Conservation (phyloP, 768 basidiomycete species). For the Leccinum imitatum region DNA sequence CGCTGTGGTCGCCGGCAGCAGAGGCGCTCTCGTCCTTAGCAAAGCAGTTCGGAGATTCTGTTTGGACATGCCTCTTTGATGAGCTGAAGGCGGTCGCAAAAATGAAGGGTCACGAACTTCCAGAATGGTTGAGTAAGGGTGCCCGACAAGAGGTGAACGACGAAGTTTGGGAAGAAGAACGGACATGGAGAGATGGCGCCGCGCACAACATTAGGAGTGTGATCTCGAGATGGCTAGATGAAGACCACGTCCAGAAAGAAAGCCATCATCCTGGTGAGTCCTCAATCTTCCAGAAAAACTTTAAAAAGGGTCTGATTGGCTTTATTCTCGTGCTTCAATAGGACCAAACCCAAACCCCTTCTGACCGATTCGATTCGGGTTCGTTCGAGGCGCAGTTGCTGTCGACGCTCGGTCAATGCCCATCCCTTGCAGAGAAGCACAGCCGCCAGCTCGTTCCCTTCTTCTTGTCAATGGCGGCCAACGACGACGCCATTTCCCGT, state of each 20-base stretch:
- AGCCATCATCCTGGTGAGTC: slow-evolving; percentile 37
- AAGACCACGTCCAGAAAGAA: slow-evolving; percentile 23
- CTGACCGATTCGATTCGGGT: slow-evolving; percentile 65
- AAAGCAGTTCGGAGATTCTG: slow-evolving; percentile 58
- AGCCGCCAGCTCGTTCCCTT: slow-evolving; percentile 84
- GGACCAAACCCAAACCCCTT: slow-evolving; percentile 34
- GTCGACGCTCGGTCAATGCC: slow-evolving; percentile 61
- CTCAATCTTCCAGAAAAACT: neutral
- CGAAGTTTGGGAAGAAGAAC: slow-evolving; percentile 61
- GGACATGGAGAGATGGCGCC: slow-evolving; percentile 74
- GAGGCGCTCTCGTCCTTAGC: slow-evolving; percentile 57
- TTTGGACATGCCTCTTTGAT: slow-evolving; percentile 70
- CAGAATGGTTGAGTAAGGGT: slow-evolving; percentile 28
- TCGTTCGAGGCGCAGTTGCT: slow-evolving; percentile 86
- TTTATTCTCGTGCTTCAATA: slow-evolving; percentile 13
- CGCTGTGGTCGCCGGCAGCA: slow-evolving; percentile 83
- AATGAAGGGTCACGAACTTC: slow-evolving; percentile 1
- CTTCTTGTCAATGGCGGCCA: slow-evolving; percentile 58
- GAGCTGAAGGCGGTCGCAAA: slow-evolving; percentile 48
- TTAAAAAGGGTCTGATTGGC: neutral
- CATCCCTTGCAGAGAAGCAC: slow-evolving; percentile 79
- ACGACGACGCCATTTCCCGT: slow-evolving; percentile 33
- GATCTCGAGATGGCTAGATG: slow-evolving; percentile 48
- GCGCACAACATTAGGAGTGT: slow-evolving; percentile 57
- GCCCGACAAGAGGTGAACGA: slow-evolving; percentile 22